Conservation (phyloP, 768 basidiomycete genomes). For the Serendipita sp. region DNA sequence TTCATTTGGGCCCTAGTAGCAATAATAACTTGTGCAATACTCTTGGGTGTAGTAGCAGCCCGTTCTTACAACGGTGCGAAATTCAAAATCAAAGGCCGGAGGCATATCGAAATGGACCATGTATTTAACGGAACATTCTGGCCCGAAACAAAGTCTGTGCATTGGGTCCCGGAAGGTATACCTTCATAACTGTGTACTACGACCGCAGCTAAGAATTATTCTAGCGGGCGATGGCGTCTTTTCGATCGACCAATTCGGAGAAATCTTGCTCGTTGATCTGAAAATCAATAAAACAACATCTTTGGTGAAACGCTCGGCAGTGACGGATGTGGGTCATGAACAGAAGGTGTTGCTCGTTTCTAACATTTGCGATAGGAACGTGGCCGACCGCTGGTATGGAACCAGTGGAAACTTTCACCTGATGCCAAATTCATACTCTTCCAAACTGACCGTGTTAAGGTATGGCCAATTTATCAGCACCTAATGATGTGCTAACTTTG, state of each 20-base stretch:
- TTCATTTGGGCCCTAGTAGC: constrained; percentile 45
- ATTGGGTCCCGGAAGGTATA: constrained; percentile 87
- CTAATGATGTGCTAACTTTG: background rate
- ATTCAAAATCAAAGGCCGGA: constrained; percentile 28
- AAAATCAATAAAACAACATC: constrained; percentile 50
- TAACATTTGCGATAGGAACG: constrained; percentile 27
- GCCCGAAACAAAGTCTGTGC: constrained; percentile 29
- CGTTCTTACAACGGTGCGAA: constrained; percentile 43
- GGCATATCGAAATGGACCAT: constrained; percentile 73
- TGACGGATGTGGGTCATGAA: constrained; percentile 40
- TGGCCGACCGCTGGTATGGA: constrained; percentile 34
- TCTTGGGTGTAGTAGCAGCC: constrained; percentile 69
- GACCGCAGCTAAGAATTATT: background rate
- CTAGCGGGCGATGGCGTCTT: constrained; percentile 90
- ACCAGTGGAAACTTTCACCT: constrained; percentile 67
- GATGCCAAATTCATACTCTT: constrained; percentile 85
- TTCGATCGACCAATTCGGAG: constrained; percentile 40
- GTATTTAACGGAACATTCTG: constrained; percentile 83
- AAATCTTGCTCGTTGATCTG: constrained; percentile 68
- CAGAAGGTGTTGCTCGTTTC: constrained; percentile 7
- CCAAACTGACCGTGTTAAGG: constrained; percentile 60
- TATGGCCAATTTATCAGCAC: constrained; percentile 15
- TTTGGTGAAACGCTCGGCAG: constrained; percentile 40
- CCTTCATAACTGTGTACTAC: background rate
- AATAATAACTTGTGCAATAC: constrained; percentile 42